Base-by-base conservation (phyloP, 805 yeast species). In the Starmerella stigmatis region DNA sequence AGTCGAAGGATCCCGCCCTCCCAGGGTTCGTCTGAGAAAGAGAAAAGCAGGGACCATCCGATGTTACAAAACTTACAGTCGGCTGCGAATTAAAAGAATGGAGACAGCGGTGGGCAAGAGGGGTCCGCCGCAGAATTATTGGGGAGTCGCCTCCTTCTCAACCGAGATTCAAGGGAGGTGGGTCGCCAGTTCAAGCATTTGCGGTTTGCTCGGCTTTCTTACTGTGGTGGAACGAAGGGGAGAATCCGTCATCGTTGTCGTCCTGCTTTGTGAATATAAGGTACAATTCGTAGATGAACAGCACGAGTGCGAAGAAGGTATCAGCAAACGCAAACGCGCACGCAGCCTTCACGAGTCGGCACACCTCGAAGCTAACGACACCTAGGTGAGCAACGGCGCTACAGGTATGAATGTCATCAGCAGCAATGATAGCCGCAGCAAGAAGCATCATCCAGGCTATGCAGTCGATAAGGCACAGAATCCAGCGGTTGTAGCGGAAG, bases 391-490 rank as follows among this genome's bases (percentile, higher is more conserved):
- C 34, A 4, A 23, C 38, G 10, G 23, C 30, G 11, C 23, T n/a
- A 41, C 33, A 43, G 20, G 41, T 35, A 21, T 43, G 38, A 15
- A 43, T 43, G 33, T 43, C 45, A 28, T 35, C 45, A n/a, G 41
- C 30, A 5, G 38, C 39, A 17, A 43, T 43, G 21, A 43, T 28
- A 12, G 45, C 45, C 11, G 45, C 45, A 12, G 45, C 45, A 17
- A 43, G 38, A 15, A 43, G 33, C 23, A 43, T 34, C 41, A 43
- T 34, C 41, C 45, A 34, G 7, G 30, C 39, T 3, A 43, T 11
- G 35, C 31, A 26, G 41, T 43, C 45, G 17, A 43, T 32, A 22
- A 35, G 21, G 5, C 31, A n/a, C 10, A 35, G 22, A 9, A 35
- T 28, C 40, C 33, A 35, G 11, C 45, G 41, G n/a, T 34, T 35